These are phyloP conservation scores for Carex scoparia DNA, from an alignment of 176 grass and related monocot species.

Conservation along the genomic window DNA sequence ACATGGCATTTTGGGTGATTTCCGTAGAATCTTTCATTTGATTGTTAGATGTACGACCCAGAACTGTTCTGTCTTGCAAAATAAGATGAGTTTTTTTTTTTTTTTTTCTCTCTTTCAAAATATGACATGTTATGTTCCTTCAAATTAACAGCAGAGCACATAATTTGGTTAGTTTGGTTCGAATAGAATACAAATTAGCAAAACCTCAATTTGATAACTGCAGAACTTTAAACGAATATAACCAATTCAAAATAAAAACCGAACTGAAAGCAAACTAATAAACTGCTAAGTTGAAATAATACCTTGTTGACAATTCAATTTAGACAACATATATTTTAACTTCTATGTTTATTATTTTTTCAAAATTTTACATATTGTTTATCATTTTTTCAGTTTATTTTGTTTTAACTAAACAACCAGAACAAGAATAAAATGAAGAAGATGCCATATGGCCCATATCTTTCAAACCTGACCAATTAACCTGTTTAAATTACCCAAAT, in stretches of 20 bases:
- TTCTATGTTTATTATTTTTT: not conserved
- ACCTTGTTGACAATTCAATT: not conserved
- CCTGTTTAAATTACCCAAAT: not conserved
- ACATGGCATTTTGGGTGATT: not conserved
- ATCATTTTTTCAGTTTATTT: not conserved
- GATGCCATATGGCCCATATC: not conserved
- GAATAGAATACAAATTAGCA: not conserved
- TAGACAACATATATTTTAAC: not conserved
- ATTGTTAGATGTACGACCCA: not conserved
- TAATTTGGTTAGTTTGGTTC: not conserved
- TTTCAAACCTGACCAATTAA: not conserved
- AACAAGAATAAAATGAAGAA: not conserved
- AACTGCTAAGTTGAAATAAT: not conserved
- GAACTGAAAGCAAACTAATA: not conserved
- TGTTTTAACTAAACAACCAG: not conserved
- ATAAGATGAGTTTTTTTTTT: not conserved
- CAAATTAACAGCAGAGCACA: not conserved
- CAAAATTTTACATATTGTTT: not conserved
- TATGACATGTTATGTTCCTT: not conserved
- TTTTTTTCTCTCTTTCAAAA: not conserved
- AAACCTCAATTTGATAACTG: not conserved
- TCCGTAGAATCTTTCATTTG: not conserved
- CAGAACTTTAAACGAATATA: not conserved
- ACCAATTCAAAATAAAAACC: not conserved
- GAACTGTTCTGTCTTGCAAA: not conserved